Evolutionary conservation across 2,329 filamentous ascomycete species (phyloP), one percentile per base, ranked within the genome.

Genomic region (Fusarium equiseti): DNA sequence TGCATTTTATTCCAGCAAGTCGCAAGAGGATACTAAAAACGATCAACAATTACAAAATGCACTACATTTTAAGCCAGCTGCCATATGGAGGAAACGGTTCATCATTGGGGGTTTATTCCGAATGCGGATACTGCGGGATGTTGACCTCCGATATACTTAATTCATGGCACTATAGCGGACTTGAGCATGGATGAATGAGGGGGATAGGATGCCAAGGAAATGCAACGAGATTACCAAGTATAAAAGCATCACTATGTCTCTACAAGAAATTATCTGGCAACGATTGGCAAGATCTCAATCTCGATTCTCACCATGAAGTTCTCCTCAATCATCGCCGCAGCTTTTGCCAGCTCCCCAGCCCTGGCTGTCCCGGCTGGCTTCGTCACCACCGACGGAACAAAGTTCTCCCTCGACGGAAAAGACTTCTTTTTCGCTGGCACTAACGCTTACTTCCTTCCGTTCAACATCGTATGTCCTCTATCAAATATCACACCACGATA

Each of bases 381-480:
- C 56, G 84, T 88, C 20, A 85, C 83, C 5, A 81, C 83, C 1
- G 79, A 85, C 5, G 86, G 84, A 8, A 80, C 78, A 3, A 83
- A 84, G 61, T 88, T 89, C 76, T 79, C 84, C 74, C 81, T 89
- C 7, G 82, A 88, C 49, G 87, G 86, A 59, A 80, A 86, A 63
- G 82, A 85, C 66, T 88, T 88, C 72, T 83, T 86, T 76, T 88
- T 88, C 71, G 86, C 87, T 3, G 86, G 87, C 2, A 85, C 82
- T 67, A 89, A 88, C 74, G 87, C 86, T 12, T 88, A 88, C 66
- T 88, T 86, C 68, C 84, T 88, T 20, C 85, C 86, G 0, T 88
- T 88, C 75, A 83, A 81, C 55, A 82, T 85, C n/a, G 85, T 87
- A 59, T 7, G 81, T 74, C 8, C 10, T 31, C 6, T 54, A 69